Evolutionary conservation across 2,329 filamentous ascomycete genomes (phyloP).

Genomic region (Calonectria crousiana): DNA sequence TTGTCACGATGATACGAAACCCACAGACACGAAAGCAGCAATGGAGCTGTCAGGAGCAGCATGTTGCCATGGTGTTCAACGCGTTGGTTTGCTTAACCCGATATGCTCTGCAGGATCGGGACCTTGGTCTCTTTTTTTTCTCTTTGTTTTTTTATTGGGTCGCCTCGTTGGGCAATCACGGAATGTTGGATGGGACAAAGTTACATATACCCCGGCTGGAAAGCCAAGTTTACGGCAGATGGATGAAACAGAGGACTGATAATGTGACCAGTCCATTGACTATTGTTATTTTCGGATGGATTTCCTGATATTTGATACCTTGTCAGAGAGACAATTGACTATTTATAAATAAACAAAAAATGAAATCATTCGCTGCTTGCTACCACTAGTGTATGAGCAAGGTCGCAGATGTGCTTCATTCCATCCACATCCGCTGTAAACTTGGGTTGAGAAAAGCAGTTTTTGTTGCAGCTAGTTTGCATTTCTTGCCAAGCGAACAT

Average conservation of each 20-base stretch:
- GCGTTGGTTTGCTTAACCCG: background rate
- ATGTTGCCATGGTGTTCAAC: constrained; percentile 4
- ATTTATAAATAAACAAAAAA: background rate
- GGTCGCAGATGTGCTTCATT: background rate
- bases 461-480: background rate
- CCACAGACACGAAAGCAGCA: background rate
- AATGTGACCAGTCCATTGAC: constrained; percentile 10
- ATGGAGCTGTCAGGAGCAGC: background rate
- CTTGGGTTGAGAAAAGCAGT: background rate
- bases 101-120: background rate
- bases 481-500: background rate
- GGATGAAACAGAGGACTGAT: constrained; percentile 25
- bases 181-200: constrained; percentile 32
- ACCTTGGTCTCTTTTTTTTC: constrained; percentile 18
- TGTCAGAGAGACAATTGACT: constrained; percentile 12
- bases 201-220: constrained; percentile 46
- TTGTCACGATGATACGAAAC: constrained; percentile 20
- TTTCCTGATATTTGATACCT: background rate
- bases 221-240: constrained; percentile 45
- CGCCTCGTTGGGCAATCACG: constrained; percentile 28
- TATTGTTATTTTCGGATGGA: background rate
- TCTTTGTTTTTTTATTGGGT: constrained; percentile 18
- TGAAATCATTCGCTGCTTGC: too few relatives aligned
- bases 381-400: background rate
- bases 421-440: background rate